Evolutionary conservation across 176 grass and related monocot species (phyloP), one percentile per base, ranked within the genome.

Genomic region (Dactylis glomerata): DNA sequence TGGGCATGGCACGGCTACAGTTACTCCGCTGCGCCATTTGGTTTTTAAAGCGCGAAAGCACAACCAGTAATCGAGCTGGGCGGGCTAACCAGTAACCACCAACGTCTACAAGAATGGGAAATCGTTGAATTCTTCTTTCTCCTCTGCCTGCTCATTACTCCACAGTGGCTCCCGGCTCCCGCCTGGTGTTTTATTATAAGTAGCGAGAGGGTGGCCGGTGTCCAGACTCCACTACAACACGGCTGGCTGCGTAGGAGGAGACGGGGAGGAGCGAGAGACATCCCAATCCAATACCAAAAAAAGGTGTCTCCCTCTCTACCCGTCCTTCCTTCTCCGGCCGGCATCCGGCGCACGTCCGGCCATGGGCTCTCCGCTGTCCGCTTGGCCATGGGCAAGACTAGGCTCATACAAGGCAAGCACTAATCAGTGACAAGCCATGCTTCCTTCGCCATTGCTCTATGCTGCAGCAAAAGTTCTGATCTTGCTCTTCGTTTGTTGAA

Each of bases 361-460:
- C 78, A 81, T 86, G 85, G 89, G 13, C 42, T 50, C 91, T 38
- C 90, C 90, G 15, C 71, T 98, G 46, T 91, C 91, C 38, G 85
- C 93, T 17, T 98, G 96, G 96, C 96, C 96, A 31, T 95, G 93
- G 93, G 87, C 59, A 7, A 59, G 86, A 87, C 70, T 98, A 32
- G 96, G 96, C 36, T 66, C 87, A 10, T 93, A 86, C 93, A 98
- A 98, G 91, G 96, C 82, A 92, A 87, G 86, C 1, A 14, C 46
- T 22, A n/a, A n/a, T n/a, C n/a, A n/a, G n/a, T n/a, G n/a, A n/a
- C n/a, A n/a, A n/a, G n/a, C n/a, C n/a, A n/a, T n/a, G n/a, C n/a
- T n/a, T n/a, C n/a, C n/a, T n/a, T n/a, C 24, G 26, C 50, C 86
- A 70, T 83, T 83, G 27, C 46, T 57, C 40, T 20, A 20, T n/a